These are phyloP conservation scores for Zasmidium angulare DNA, from an alignment of 2,329 filamentous ascomycete genomes.

Conservation along the genomic window DNA sequence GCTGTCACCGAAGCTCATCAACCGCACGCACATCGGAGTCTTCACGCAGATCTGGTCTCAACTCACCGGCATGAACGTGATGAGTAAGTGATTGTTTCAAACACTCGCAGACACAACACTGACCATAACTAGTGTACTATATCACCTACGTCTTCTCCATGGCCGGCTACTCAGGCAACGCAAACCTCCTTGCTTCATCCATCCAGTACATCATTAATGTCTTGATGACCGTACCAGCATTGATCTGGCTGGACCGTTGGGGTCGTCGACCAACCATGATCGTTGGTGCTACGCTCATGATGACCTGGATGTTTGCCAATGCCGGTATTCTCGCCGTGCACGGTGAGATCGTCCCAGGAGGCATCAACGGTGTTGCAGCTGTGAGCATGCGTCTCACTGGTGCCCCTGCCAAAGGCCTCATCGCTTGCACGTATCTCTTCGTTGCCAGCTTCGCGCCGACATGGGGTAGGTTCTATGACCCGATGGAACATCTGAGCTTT, in stretches of 20 bases:
- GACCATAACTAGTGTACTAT: constrained; percentile 15
- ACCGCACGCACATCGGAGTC: constrained; percentile 68
- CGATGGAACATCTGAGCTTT: too few relatives aligned
- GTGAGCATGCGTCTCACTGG: constrained; percentile 41
- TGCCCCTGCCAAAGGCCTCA: constrained; percentile 40
- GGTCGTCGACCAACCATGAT: constrained; percentile 69
- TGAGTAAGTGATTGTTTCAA: constrained; percentile 47
- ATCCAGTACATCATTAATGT: constrained; percentile 80
- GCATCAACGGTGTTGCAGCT: constrained; percentile 41
- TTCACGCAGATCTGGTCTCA: constrained; percentile 77
- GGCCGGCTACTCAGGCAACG: constrained; percentile 59
- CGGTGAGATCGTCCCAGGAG: constrained; percentile 45
- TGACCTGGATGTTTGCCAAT: constrained; percentile 61
- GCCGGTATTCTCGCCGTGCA: constrained; percentile 63
- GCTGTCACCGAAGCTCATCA: constrained; percentile 71
- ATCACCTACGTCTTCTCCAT: constrained; percentile 66
- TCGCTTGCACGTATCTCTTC: constrained; percentile 71
- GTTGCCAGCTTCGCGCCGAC: constrained; percentile 62
- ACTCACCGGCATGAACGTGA: constrained; percentile 74
- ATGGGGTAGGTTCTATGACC: constrained; percentile 28
- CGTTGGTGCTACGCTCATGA: constrained; percentile 66
- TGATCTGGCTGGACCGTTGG: constrained; percentile 73
- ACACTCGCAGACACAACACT: too few relatives aligned
- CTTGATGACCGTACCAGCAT: constrained; percentile 71
- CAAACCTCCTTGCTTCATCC: constrained; percentile 63